These are phyloP conservation scores for Penicillium expansum DNA, from an alignment of 2,329 filamentous ascomycete genomes.

Conservation along the genomic window DNA sequence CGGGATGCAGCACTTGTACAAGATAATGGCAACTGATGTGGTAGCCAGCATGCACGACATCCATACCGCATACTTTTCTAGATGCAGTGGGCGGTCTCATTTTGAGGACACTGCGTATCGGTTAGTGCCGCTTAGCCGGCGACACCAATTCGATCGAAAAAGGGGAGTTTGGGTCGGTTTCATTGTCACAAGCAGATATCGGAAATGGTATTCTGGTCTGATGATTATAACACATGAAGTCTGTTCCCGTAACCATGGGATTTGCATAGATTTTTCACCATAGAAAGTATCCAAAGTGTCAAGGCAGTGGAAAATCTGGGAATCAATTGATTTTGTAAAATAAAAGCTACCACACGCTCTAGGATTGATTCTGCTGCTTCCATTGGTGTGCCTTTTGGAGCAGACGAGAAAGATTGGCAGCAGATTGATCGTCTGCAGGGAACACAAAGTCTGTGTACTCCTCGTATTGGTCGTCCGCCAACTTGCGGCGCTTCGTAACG, in stretches of 20 bases:
- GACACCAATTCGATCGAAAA: background rate
- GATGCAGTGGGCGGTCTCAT: background rate
- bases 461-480: constrained; percentile 91
- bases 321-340: background rate
- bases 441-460: constrained; percentile 98
- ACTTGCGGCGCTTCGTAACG: constrained; percentile 85
- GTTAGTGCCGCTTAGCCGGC: background rate
- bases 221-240: constrained; percentile 1
- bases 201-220: background rate
- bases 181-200: background rate
- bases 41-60: background rate
- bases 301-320: background rate
- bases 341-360: background rate
- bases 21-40: background rate
- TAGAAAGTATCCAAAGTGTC: background rate
- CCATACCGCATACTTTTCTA: background rate
- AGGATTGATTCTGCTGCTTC: constrained; percentile 68
- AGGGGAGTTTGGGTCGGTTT: background rate
- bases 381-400: constrained; percentile 83
- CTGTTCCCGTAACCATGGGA: background rate
- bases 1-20: background rate
- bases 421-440: constrained; percentile 87
- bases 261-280: background rate
- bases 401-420: constrained; percentile 77
- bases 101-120: background rate